Base-by-base conservation (phyloP, 306 rosid species). In the Inga laurina region DNA sequence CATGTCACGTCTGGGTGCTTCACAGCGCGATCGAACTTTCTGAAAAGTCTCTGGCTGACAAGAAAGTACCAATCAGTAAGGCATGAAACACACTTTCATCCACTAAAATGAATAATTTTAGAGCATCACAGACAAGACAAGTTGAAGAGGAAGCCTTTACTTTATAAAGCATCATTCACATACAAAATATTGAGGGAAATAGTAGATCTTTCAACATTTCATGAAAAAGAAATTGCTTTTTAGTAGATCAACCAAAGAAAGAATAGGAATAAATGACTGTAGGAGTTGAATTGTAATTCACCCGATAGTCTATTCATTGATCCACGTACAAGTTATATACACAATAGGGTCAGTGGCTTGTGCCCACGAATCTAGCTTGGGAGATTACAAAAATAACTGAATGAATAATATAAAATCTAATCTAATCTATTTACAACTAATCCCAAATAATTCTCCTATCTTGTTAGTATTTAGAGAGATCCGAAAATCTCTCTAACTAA, bases 1-100 rank as follows among this genome's bases (percentile, higher is more conserved):
- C 93, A 90, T 87, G 91, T 95, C 97, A 11, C 97, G 97, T 37
- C 97, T 92, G 22, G 98, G 98, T 45, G 98, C 98, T 86, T 95
- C 98, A 79, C 98, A 95, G 2, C 97, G 97, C 16, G 95, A 91
- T n/a, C 98, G 97, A 32, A 90, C 95, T 88, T 93, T 95, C 24
- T 89, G 93, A 83, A 95, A 95, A 16, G 97, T 88, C 91, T 95
- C 98, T 59, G 98, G 98, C 98, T 95, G 93, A 76, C 75, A 79
- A 49, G 59, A 72, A 82, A 72, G 39, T n/a, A 83, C 69, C 72
- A 79, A 82, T 80, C 64, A 74, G 75, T 16, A 54, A 76, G 49
- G 69, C 37, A 43, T 12, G 30, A 61, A 54, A 12, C 66, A 30
- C 46, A 12, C 19, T 69, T 49, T 51, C 80, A 84, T 76, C 80